Percentiles rank a stretch among this genome's conserved stretches.
Evolutionary conservation across 371 early-diverging fungal species (phyloP).

Genomic region (Conidiobolus incongruus): DNA sequence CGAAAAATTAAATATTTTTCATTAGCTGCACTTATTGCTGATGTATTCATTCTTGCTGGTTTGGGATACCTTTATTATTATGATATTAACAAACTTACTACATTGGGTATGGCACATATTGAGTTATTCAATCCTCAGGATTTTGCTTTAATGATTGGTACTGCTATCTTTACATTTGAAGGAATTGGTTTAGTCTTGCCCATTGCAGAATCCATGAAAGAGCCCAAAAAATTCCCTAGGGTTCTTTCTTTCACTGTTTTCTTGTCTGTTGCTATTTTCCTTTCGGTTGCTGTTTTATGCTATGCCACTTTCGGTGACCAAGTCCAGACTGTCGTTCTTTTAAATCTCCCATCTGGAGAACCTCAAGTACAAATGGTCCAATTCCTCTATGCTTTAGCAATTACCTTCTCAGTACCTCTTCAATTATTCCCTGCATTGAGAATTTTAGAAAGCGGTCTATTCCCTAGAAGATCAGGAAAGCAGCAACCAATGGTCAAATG

Average conservation of each 20-base stretch:
- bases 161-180: constrained; percentile 78
- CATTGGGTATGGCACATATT: constrained; percentile 29
- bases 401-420: constrained; percentile 60
- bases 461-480: constrained; percentile 37
- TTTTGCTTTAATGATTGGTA: constrained; percentile 64
- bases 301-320: constrained; percentile 59
- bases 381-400: constrained; percentile 63
- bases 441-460: constrained; percentile 55
- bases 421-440: constrained; percentile 65
- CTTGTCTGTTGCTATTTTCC: constrained; percentile 40
- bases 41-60: constrained; percentile 65
- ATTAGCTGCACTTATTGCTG: constrained; percentile 57
- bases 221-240: constrained; percentile 47
- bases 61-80: constrained; percentile 48
- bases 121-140: constrained; percentile 33
- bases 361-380: constrained; percentile 38
- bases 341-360: constrained; percentile 47
- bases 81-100: constrained; percentile 28
- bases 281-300: constrained; percentile 47
- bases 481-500: constrained; percentile 46
- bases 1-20: constrained; percentile 59
- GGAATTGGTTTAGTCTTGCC: constrained; percentile 68
- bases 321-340: constrained; percentile 51
- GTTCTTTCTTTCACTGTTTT: constrained; percentile 39
- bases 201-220: constrained; percentile 51